Evolutionary conservation across 306 rosid genomes (phyloP).

Genomic region (Pyrus bretschneideri): DNA sequence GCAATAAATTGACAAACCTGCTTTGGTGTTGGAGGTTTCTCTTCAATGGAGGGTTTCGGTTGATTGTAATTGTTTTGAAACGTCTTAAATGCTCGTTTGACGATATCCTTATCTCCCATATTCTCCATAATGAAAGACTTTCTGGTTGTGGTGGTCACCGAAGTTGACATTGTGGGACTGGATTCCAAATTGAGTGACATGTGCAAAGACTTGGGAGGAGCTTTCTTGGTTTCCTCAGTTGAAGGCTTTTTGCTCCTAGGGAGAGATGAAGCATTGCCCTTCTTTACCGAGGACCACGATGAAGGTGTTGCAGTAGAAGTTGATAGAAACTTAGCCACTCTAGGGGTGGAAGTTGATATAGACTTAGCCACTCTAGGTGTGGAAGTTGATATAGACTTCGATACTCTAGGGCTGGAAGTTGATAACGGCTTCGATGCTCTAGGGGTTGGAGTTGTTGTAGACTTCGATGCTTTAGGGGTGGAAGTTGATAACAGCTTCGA

Average conservation of each 20-base stretch:
- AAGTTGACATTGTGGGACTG: slow-evolving; percentile 37
- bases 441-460: slow-evolving; percentile 20
- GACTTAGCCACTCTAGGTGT: background rate
- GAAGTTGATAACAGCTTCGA: slow-evolving; percentile 12
- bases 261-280: slow-evolving; percentile 36
- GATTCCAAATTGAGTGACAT: slow-evolving; percentile 54
- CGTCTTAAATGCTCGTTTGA: slow-evolving; percentile 83
- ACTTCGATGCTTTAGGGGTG: slow-evolving; percentile 48
- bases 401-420: slow-evolving; percentile 42
- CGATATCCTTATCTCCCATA: slow-evolving; percentile 94
- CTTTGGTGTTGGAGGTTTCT: slow-evolving; percentile 32
- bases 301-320: slow-evolving; percentile 25
- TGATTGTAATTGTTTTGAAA: slow-evolving; percentile 70
- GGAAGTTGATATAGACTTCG: slow-evolving; percentile 39
- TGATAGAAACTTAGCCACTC: slow-evolving; percentile 42
- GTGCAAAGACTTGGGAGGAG: slow-evolving; percentile 50
- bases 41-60: slow-evolving; percentile 41
- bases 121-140: slow-evolving; percentile 75
- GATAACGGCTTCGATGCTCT: background rate
- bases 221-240: slow-evolving; percentile 41
- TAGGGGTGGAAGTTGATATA: slow-evolving; percentile 32
- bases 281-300: slow-evolving; percentile 41
- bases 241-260: slow-evolving; percentile 38
- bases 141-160: slow-evolving; percentile 37
- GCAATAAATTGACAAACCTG: slow-evolving; percentile 38